Evolutionary conservation across 2,329 filamentous ascomycete genomes (phyloP), one percentile per base, ranked within the genome.

Genomic region (Cytospora mali): DNA sequence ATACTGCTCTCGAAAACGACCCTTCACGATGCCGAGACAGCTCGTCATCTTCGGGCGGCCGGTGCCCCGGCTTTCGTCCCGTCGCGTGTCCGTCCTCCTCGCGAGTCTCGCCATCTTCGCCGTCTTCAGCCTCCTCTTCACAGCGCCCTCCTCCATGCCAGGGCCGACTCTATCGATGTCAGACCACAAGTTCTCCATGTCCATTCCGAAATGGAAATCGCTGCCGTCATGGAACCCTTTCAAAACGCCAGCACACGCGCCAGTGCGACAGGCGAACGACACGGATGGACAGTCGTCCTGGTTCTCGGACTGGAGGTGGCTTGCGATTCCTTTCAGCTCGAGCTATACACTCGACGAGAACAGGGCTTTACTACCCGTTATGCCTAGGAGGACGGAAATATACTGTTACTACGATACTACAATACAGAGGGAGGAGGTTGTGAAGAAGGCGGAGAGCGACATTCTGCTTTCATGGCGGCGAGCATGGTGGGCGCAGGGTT

Each of bases 401-500:
- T 98, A 97, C 76, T 97, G 93, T 67, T 98, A 94, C 75, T 97
- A 96, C 74, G 92, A 97, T 71, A 79, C 85, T 13, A 86, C 84
- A 5, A 74, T 81, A 21, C 77, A 83, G 65, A 88, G 88, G 74
- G 84, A 89, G 33, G 81, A 84, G 55, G 83, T 84, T 21, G 82
- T 85, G 56, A 85, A 85, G 69, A 84, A 90, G 64, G 90, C 91
- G 4, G 91, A 97, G 73, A 89, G 89, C 71, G 84, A 88, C 63
- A 78, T 98, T 64, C 81, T 98, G 55, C 79, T 96, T 62, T 89
- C 91, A 58, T 98, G 95, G 95, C 85, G 93, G 64, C 85, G 92
- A 52, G 93, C 94, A 3, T 98, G 94, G 93, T 98, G 92, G 91
- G 92, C 93, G 0, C 88, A 96, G 70, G 95, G 94, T 13, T 97